Evolutionary conservation across 371 early-diverging fungal genomes (phyloP).

Genomic region (Mucor indicus): DNA sequence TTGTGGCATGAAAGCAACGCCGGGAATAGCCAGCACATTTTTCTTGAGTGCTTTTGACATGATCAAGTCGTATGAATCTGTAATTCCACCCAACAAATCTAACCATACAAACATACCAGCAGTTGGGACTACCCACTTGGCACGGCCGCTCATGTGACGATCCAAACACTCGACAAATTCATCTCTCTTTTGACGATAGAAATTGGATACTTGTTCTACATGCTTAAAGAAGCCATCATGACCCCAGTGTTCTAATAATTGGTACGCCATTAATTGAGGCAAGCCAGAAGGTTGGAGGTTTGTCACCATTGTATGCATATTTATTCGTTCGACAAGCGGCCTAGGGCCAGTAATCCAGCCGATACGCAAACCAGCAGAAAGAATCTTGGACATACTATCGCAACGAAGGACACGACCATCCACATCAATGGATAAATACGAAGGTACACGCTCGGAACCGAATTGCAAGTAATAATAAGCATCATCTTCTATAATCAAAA

Average conservation of each 20-base stretch:
- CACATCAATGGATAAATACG: constrained; percentile 75
- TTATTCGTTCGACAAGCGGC: constrained; percentile 64
- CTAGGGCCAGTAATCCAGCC: constrained; percentile 79
- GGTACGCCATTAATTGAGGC: constrained; percentile 61
- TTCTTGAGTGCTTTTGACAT: constrained; percentile 66
- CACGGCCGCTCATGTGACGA: constrained; percentile 59
- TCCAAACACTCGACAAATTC: constrained; percentile 55
- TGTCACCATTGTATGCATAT: constrained; percentile 67
- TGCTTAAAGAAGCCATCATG: constrained; percentile 69
- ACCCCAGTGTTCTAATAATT: constrained; percentile 62
- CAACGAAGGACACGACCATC: constrained; percentile 83
- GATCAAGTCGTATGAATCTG: constrained; percentile 66
- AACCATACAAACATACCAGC: constrained; percentile 89
- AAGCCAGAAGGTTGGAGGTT: constrained; percentile 77
- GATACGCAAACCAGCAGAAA: constrained; percentile 75
- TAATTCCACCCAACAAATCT: constrained; percentile 56
- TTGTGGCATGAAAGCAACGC: constrained; percentile 37
- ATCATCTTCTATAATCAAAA: constrained; percentile 77
- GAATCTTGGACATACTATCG: constrained; percentile 80
- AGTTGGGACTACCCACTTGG: constrained; percentile 65
- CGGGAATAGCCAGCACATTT: constrained; percentile 72
- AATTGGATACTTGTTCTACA: constrained; percentile 50
- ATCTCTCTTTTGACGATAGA: constrained; percentile 66
- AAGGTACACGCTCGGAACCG: constrained; percentile 36
- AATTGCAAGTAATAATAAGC: constrained; percentile 77